Base-by-base conservation (phyloP, 371 early-diverging fungal genomes). In the Smittium mucronatum region DNA sequence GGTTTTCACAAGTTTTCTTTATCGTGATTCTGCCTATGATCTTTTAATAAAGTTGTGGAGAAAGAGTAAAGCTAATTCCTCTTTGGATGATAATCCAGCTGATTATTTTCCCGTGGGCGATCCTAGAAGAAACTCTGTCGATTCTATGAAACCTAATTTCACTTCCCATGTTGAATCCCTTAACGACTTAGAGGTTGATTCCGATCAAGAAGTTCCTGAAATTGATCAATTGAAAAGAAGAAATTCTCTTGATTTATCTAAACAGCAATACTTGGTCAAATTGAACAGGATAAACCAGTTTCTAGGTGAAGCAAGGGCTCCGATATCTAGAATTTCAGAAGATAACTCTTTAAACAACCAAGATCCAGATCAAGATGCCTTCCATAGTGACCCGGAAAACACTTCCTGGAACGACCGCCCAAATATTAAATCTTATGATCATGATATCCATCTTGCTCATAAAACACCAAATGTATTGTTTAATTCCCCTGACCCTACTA, bases 1-100 rank as follows among this genome's bases (percentile, higher is more conserved):
- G 72, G 88, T 91, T 69, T 89, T 91, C 72, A 86, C 88, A n/a
- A 89, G 90, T 2, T 90, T 92, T 68, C 76, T 92, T 28, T 86
- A 88, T 47, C 88, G 92, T 30, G 92, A 92, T 69, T 82, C 86
- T 67, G 89, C 89, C 0, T 89, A 84, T 72, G 86, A 85, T 74
- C 82, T 85, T 68, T 78, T 92, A 34, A 82, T 84, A 58, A 88
- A 89, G 25, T 70, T 88, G 34, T 92, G 92, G 92, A 72, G 75
- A 36, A 82, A 84, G 78, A 78, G 70, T 35, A 63, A 75, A 33
- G 5, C 33, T 28, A 33, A 28, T 30, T 5, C 63, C 47, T 11
- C 47, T 47, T 47, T 47, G 5, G 11, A 11, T 11, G 47, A 47
- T 21, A 5, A 47, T 21, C 11, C 5, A 21, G 5, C 47, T 21